Base-by-base conservation (phyloP, 2,329 filamentous ascomycete species). In the Colletotrichum falcatum region DNA sequence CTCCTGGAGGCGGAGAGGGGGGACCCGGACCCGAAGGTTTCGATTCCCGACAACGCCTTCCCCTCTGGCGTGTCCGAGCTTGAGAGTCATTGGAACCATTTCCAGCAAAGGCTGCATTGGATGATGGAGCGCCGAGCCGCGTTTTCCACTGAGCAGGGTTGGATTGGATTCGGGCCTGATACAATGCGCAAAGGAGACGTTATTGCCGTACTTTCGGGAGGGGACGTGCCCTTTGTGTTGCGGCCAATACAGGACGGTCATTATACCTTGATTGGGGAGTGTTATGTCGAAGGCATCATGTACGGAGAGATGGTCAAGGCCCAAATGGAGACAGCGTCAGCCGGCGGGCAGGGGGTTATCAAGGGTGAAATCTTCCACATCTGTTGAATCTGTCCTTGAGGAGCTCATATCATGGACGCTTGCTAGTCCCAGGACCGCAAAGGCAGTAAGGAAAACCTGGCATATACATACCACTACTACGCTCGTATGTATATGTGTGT, bases 281-380 rank as follows among this genome's bases (percentile, higher is more conserved):
- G 56, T 37, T 44, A 33, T 33, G 56, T 59, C 26, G 39, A 59
- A 46, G 56, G 39, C 26, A 44, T 59, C n/a, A 53, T 53, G 49
- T 53, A 53, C 12, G 49, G 49, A 20, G 49, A 53, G 39, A 46
- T 59, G 20, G 14, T 28, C 39, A 39, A 59, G 23, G 26, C 23
- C 16, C 49, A 30, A 30, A 26, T 53, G 49, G 8, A 30, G 28
- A 30, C 49, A 46, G 1, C 3, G 9, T 2, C 28, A 12, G 44
- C 3, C 44, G n/a, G 44, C 44, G n/a, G 23, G 20, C 8, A n/a
- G 12, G 7, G 23, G 20, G 20, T 1, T 11, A 12, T 46, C n/a
- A 46, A 23, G 9, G 44, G 44, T 12, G 44, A 46, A 46, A 8
- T 46, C 2, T 46, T 46, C 44, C 44, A 46, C 20, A 46, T 46